Percentiles rank a stretch among this genome's conserved stretches.
phyloP scores from a whole-genome alignment of 2,329 filamentous ascomycete species.

The Talaromyces amestolkiae region DNA sequence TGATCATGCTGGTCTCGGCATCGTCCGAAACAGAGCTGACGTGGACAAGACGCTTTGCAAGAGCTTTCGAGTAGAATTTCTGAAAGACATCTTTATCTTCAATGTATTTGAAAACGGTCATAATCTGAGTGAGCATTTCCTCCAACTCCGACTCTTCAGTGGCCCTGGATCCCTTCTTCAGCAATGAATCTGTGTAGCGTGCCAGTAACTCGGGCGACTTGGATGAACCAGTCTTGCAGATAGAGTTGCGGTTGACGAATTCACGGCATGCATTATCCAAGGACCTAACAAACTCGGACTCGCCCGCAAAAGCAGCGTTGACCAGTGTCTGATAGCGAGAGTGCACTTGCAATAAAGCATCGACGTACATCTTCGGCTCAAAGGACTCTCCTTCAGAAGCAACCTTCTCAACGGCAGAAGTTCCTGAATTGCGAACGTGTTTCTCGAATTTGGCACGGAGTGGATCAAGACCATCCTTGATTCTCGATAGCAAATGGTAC shows the following conservation, averaged over 20 bases:
- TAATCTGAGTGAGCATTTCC: slow-evolving; percentile 82
- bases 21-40: slow-evolving; percentile 95
- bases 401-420: slow-evolving; percentile 86
- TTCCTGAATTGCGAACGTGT: slow-evolving; percentile 85
- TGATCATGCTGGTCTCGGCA: slow-evolving; percentile 98
- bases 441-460: slow-evolving; percentile 83
- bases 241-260: slow-evolving; percentile 95
- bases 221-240: slow-evolving; percentile 89
- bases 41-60: slow-evolving; percentile 91
- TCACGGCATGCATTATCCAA: slow-evolving; percentile 96
- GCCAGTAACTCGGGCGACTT: slow-evolving; percentile 92
- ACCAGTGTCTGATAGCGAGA: slow-evolving; percentile 89
- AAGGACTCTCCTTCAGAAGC: slow-evolving; percentile 82
- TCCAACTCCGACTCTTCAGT: slow-evolving; percentile 94
- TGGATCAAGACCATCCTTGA: slow-evolving; percentile 87
- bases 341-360: slow-evolving; percentile 90
- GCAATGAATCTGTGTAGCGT: slow-evolving; percentile 88
- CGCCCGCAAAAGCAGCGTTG: slow-evolving; percentile 86
- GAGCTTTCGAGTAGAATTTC: slow-evolving; percentile 97
- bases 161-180: slow-evolving; percentile 86
- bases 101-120: slow-evolving; percentile 99
- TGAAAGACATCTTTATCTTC: slow-evolving; percentile 99
- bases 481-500: slow-evolving; percentile 87
- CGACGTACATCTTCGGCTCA: slow-evolving; percentile 95
- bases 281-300: slow-evolving; percentile 94